Evolutionary conservation across 116 monocot genomes (phyloP).

Genomic region (Posidonia oceanica): DNA sequence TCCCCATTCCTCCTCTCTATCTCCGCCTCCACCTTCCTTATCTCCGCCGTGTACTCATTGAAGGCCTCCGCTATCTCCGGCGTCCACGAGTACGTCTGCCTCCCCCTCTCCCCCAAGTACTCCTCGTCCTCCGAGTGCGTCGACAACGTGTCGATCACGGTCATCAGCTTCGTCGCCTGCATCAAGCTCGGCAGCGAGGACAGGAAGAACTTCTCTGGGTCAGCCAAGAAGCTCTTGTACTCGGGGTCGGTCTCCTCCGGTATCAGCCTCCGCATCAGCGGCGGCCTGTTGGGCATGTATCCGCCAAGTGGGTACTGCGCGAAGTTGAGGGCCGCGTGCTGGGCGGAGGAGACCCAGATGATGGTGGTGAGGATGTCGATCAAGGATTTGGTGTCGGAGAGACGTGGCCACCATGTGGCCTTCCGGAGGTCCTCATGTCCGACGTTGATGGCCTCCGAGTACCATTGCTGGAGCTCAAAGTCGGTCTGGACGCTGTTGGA

Average conservation of each 20-base stretch:
- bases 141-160: slow-evolving; percentile 56
- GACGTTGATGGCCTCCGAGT: slow-evolving; percentile 44
- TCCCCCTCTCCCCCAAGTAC: slow-evolving; percentile 51
- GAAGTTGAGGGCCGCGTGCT: slow-evolving; percentile 87
- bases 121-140: slow-evolving; percentile 63
- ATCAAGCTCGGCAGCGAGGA: slow-evolving; percentile 35
- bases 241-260: slow-evolving; percentile 34
- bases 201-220: slow-evolving; percentile 40
- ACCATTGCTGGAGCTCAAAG: slow-evolving; percentile 59
- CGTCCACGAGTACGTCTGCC: slow-evolving; percentile 50
- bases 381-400: slow-evolving; percentile 24
- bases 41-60: slow-evolving; percentile 22
- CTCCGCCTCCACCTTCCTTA: slow-evolving; percentile 33
- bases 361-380: slow-evolving; percentile 45
- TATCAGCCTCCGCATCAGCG: slow-evolving; percentile 38
- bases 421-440: slow-evolving; percentile 70
- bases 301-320: slow-evolving; percentile 76
- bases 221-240: slow-evolving; percentile 24
- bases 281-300: slow-evolving; percentile 60
- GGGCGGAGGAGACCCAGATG: slow-evolving; percentile 65
- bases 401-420: slow-evolving; percentile 68
- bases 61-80: slow-evolving; percentile 46
- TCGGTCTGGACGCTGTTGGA: slow-evolving; percentile 18
- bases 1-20: slow-evolving; percentile 30
- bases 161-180: slow-evolving; percentile 38